Evolutionary conservation across 768 basidiomycete genomes (phyloP).

Genomic region (Heimioporus sp.): DNA sequence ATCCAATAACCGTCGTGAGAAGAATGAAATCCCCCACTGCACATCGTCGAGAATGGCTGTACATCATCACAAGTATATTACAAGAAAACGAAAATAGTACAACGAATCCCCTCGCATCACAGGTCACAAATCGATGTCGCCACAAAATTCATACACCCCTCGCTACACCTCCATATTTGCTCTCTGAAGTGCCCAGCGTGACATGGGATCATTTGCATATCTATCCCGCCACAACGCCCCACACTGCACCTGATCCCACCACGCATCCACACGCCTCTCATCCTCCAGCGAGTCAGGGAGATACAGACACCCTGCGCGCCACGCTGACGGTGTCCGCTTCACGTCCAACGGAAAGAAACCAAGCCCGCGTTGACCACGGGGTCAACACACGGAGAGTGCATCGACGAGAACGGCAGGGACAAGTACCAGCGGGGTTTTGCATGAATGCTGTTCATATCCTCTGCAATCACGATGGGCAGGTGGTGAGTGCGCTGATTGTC

Average conservation of each 20-base stretch:
- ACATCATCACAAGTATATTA: too few relatives aligned
- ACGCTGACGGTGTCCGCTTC: conserved; percentile 4
- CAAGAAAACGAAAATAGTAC: too few relatives aligned
- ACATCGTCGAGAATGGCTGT: too few relatives aligned
- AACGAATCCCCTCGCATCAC: too few relatives aligned
- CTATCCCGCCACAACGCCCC: conserved; percentile 21
- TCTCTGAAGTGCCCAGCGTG: background rate
- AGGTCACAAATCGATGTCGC: background rate
- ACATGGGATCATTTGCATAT: conserved; percentile 19
- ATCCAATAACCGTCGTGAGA: too few relatives aligned
- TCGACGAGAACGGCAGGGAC: background rate
- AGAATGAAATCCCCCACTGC: too few relatives aligned
- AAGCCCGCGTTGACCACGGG: background rate
- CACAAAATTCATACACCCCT: too few relatives aligned
- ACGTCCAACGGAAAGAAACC: conserved; percentile 6
- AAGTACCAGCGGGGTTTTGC: conserved; percentile 3
- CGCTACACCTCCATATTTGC: too few relatives aligned
- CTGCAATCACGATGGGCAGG: background rate
- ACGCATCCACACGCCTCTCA: conserved; percentile 4
- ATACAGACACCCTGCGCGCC: conserved; percentile 14
- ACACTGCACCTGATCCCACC: conserved; percentile 5
- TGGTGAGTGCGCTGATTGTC: conserved; percentile 12
- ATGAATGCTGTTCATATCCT: background rate
- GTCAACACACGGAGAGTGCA: background rate
- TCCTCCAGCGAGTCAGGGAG: conserved; percentile 8